These are phyloP conservation scores for Vinca minor DNA, from an alignment of 257 asterid genomes.

Conservation along the genomic window DNA sequence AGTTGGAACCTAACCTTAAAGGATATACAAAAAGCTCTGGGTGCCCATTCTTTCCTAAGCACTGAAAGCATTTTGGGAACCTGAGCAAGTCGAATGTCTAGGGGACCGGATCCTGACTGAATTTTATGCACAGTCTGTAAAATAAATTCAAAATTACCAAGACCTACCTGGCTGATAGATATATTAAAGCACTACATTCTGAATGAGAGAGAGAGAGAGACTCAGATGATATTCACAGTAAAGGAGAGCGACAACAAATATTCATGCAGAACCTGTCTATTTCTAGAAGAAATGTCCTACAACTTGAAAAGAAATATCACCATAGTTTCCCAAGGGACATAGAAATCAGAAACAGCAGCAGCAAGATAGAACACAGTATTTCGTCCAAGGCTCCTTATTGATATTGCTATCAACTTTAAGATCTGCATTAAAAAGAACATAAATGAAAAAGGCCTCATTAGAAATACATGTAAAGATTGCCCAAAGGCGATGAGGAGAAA, in stretches of 20 bases:
- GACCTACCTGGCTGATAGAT: background rate
- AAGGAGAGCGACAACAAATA: no score
- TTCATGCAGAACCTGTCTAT: background rate
- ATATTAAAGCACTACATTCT: background rate
- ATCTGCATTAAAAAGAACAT: conserved; percentile 36
- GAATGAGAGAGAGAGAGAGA: no score
- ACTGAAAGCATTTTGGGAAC: conserved; percentile 89
- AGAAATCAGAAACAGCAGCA: conserved; percentile 96
- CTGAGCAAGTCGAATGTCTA: conserved; percentile 86
- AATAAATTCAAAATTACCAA: background rate
- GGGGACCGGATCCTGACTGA: conserved; percentile 85
- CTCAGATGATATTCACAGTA: no score
- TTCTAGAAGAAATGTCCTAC: background rate
- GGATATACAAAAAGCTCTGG: conserved; percentile 81
- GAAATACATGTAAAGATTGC: background rate
- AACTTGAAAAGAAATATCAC: conserved; percentile 27
- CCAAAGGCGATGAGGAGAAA: background rate
- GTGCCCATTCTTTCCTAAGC: conserved; percentile 87
- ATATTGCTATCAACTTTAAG: conserved; percentile 52
- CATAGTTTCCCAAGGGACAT: conserved; percentile 97
- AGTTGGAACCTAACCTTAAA: conserved; percentile 50
- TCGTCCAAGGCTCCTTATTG: conserved; percentile 55
- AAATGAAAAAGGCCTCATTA: conserved; percentile 7
- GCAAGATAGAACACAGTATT: conserved; percentile 81
- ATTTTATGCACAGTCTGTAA: conserved; percentile 72